These are phyloP conservation scores for Rhizopogon rudus DNA, from an alignment of 768 basidiomycete species.

Conservation along the genomic window DNA sequence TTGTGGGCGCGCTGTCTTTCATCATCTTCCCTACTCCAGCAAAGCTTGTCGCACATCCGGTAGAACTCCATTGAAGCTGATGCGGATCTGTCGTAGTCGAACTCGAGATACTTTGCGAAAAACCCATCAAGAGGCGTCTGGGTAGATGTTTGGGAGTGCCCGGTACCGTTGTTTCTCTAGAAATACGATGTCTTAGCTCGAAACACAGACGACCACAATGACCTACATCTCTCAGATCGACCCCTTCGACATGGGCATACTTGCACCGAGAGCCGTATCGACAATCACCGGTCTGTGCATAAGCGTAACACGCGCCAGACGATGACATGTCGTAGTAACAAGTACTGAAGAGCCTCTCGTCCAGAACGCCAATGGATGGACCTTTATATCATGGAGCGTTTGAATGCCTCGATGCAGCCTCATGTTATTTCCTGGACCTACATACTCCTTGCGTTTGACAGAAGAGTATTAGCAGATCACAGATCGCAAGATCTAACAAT, in stretches of 20 bases:
- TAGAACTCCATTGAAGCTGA: conserved; percentile 19
- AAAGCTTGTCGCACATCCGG: conserved; percentile 4
- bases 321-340: background rate
- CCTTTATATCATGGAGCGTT: background rate
- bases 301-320: background rate
- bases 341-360: background rate
- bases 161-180: background rate
- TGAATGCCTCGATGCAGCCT: background rate
- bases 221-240: background rate
- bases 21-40: background rate
- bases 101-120: conserved; percentile 16
- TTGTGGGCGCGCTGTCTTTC: background rate
- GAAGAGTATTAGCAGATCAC: no score
- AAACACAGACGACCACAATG: background rate
- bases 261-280: background rate
- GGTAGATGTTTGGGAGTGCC: background rate
- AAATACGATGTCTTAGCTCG: background rate
- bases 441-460: background rate
- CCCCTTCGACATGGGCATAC: background rate
- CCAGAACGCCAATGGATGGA: background rate
- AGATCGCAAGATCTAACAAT: background rate
- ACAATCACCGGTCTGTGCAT: background rate
- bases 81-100: conserved; percentile 7
- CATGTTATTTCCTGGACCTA: background rate
- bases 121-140: conserved; percentile 18